Evolutionary conservation across 1,139 yeast genomes (phyloP).

Genomic region (Blastobotrys malaysiensis): DNA sequence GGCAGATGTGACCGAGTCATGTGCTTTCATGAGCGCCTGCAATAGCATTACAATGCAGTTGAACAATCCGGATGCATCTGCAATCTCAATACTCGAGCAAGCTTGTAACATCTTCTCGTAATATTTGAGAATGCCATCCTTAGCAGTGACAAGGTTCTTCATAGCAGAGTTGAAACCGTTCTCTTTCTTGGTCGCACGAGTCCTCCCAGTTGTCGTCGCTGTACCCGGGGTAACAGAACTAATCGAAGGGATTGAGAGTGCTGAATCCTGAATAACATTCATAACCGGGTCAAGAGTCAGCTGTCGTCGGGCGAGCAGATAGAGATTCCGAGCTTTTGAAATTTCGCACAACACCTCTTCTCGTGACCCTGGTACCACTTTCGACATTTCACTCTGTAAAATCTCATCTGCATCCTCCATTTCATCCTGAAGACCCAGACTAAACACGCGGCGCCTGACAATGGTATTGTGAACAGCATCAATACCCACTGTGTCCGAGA

Average conservation of each 20-base stretch:
- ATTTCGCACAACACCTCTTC: constrained; percentile 21
- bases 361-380: constrained; percentile 9
- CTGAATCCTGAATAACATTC: constrained; percentile 45
- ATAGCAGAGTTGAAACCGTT: constrained; percentile 8
- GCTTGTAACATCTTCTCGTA: constrained; percentile 6
- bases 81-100: constrained; percentile 23
- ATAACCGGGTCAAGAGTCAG: constrained; percentile 40
- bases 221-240: constrained; percentile 3
- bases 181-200: background rate
- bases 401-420: constrained; percentile 21
- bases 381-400: constrained; percentile 9
- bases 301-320: constrained; percentile 22
- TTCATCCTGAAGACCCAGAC: constrained; percentile 23
- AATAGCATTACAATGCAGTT: constrained; percentile 27
- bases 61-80: constrained; percentile 19
- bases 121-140: constrained; percentile 10
- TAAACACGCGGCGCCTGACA: constrained; percentile 20
- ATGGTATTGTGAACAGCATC: constrained; percentile 22
- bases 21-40: constrained; percentile 24
- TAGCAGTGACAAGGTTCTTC: constrained; percentile 13
- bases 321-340: constrained; percentile 21
- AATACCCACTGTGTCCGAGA: constrained; percentile 14
- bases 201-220: background rate
- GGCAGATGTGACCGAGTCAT: constrained; percentile 8
- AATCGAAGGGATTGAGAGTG: constrained; percentile 42